A percentile compares a stretch with the other conserved stretches of the same genome.
Conservation (phyloP, 2,329 filamentous ascomycete genomes). For the Tothia fuscella region DNA sequence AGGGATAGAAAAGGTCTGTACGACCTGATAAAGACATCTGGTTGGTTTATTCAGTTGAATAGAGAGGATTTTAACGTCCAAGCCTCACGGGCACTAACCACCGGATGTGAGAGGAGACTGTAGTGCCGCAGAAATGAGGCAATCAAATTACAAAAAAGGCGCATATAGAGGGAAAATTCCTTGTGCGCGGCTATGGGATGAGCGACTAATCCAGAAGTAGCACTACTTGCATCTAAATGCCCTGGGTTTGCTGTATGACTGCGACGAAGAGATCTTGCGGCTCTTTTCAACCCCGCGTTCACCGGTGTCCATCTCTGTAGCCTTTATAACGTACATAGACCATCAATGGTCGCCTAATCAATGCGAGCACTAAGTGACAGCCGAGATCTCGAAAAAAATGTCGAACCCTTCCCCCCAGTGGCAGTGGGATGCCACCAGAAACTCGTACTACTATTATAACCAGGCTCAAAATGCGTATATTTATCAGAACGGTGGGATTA, state of each 20-base stretch:
- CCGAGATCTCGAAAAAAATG: background rate
- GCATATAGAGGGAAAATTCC: too few relatives aligned
- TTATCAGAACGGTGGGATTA: background rate
- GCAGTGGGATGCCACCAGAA: background rate
- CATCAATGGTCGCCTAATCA: too few relatives aligned
- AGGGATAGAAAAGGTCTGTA: too few relatives aligned
- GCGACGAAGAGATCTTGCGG: background rate
- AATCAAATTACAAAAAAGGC: too few relatives aligned
- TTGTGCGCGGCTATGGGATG: too few relatives aligned
- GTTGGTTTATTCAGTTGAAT: too few relatives aligned
- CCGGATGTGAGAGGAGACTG: too few relatives aligned
- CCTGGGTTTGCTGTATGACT: background rate
- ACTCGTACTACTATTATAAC: background rate
- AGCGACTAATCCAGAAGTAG: too few relatives aligned
- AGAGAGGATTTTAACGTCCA: too few relatives aligned
- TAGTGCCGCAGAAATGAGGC: too few relatives aligned
- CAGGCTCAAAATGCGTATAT: background rate
- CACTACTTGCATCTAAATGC: background rate
- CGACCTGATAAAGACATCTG: too few relatives aligned
- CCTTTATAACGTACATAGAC: background rate
- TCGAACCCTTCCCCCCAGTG: background rate
- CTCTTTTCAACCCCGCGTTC: background rate
- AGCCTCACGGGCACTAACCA: too few relatives aligned
- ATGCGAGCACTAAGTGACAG: background rate
- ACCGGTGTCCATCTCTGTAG: background rate